phyloP scores from a whole-genome alignment of 2,329 filamentous ascomycete species.

The Diaporthe sp. region DNA sequence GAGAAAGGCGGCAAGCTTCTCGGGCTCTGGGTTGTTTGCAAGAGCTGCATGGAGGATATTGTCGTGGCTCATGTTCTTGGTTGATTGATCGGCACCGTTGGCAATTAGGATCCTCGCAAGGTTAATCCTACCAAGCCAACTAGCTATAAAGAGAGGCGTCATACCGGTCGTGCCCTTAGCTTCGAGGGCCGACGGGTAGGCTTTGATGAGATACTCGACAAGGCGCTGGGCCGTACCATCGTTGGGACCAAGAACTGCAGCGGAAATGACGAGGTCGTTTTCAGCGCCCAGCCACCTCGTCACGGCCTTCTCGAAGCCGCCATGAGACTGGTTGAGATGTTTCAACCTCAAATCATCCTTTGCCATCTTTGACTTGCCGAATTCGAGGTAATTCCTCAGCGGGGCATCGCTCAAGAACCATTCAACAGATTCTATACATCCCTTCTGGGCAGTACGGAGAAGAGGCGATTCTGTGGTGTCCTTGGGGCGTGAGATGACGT shows the following conservation, averaged over 20 bases:
- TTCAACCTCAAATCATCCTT: constrained; percentile 73
- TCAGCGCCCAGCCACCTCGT: constrained; percentile 72
- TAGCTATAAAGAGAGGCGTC: constrained; percentile 80
- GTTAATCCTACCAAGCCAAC: constrained; percentile 66
- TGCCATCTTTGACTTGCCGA: constrained; percentile 71
- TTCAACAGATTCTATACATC: constrained; percentile 77
- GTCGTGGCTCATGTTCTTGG: constrained; percentile 70
- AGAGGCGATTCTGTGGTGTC: constrained; percentile 69
- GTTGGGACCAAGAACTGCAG: constrained; percentile 66
- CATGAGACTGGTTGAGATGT: constrained; percentile 69
- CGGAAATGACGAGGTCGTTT: constrained; percentile 76
- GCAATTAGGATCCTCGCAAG: constrained; percentile 74
- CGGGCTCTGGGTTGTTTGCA: constrained; percentile 49
- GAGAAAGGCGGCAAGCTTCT: constrained; percentile 63
- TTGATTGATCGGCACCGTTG: constrained; percentile 78
- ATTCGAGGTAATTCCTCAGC: constrained; percentile 76
- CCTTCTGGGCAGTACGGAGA: constrained; percentile 68
- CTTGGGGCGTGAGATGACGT: constrained; percentile 54
- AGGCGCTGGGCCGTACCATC: constrained; percentile 63
- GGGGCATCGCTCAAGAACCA: constrained; percentile 84
- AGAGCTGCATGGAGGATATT: constrained; percentile 78
- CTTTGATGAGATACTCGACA: constrained; percentile 76
- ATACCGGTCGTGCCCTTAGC: constrained; percentile 69
- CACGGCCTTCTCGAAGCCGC: constrained; percentile 75
- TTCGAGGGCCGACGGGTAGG: constrained; percentile 73